A percentile compares a stretch with the other conserved stretches of the same genome.
These are phyloP conservation scores for Solanum paucissectum DNA, from an alignment of 257 asterid genomes.

Conservation along the genomic window DNA sequence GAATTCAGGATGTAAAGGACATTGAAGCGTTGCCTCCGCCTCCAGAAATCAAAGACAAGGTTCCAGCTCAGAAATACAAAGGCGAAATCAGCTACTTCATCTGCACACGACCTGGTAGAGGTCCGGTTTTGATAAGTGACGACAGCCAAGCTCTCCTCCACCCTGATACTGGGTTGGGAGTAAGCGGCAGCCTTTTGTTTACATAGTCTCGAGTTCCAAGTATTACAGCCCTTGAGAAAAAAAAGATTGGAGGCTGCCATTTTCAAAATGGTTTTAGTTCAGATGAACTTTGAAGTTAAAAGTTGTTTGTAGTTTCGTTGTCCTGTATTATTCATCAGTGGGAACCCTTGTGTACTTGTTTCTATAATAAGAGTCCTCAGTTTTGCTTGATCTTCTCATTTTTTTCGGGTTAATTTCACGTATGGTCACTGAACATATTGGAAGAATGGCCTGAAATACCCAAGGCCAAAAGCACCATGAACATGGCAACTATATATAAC, in stretches of 20 bases:
- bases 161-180: constrained; percentile 68
- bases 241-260: neutral
- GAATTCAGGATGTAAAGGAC: constrained; percentile 55
- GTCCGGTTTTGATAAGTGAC: constrained; percentile 69
- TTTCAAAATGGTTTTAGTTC: neutral
- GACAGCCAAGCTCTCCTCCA: constrained; percentile 60
- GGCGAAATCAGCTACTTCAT: constrained; percentile 91
- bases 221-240: neutral
- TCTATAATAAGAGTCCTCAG: neutral
- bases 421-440: neutral
- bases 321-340: neutral
- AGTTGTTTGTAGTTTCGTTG: neutral
- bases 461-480: neutral
- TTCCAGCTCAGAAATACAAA: constrained; percentile 29
- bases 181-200: constrained; percentile 1
- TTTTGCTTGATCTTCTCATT: neutral
- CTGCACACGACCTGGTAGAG: constrained; percentile 44
- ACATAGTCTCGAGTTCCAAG: neutral
- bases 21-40: constrained; percentile 61
- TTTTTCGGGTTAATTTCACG: neutral
- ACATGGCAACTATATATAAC: neutral
- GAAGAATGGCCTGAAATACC: neutral
- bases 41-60: constrained; percentile 58
- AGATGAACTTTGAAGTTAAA: neutral
- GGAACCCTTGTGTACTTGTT: neutral